Evolutionary conservation across 129 eudicot species (phyloP), one percentile per base, ranked within the genome.

Genomic region (Arctium minus): DNA sequence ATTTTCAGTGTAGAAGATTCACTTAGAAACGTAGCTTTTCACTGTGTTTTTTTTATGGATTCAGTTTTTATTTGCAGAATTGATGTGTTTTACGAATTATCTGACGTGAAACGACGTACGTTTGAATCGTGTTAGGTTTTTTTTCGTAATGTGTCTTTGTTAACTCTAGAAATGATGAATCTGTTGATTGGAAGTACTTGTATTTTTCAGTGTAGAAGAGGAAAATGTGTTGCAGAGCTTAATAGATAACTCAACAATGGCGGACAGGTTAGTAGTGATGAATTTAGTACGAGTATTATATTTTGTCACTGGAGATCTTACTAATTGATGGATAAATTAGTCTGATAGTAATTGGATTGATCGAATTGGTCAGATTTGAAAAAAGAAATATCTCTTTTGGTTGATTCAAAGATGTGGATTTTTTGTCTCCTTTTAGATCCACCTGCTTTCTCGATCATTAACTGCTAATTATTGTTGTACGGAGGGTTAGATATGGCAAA

Each of bases 231-330:
- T 88, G 75, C 85, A 85, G 79, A 90, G 92, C 87, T 83, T 81
- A 7, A 87, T 79, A 32, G 27, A 80, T 27, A 90, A 92, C 88
- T 83, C 94, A 46, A 88, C 98, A 88, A 86, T 88, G 91, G 91
- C 85, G 74, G 85, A 88, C 4, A 83, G 96, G 97, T 89, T 56
- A 85, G 91, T 83, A 81, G 72, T 48, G 60, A 78, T 73, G 70
- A 65, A 33, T 40, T 56, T 60, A 12, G 68, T 78, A 56, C 70
- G n/a, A 38, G 73, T 56, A 44, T 77, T 77, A 6, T 77, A 42
- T 50, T 35, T 35, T 53, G 69, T 77, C 39, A 29, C 33, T 76
- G 56, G 74, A 4, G 39, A 70, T 76, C 81, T 37, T 56, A 9
- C 13, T 32, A 74, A 29, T 56, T 79, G 65, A 73, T 60, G 3